A percentile compares a stretch with the other conserved stretches of the same genome.
These are phyloP conservation scores for Triglochin maritima DNA, from an alignment of 106 monocot genomes.

Conservation along the genomic window DNA sequence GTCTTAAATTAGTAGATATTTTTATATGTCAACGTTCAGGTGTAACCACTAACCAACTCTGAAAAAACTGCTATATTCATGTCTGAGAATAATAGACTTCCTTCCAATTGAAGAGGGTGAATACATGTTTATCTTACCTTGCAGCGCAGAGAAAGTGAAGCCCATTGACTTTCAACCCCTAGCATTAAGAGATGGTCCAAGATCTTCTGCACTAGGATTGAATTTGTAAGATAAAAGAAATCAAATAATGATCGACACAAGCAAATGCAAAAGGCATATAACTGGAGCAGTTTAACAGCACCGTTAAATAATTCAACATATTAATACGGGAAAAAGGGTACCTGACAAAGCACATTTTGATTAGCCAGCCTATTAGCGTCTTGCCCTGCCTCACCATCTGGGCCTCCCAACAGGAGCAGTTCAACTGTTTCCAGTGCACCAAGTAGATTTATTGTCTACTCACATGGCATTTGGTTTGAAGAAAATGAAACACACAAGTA, in stretches of 20 bases:
- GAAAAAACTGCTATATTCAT: too few relatives aligned
- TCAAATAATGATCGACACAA: not conserved
- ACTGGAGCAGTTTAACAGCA: not conserved
- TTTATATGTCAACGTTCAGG: too few relatives aligned
- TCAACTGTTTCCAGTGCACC: conserved; percentile 84
- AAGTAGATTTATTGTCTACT: conserved; percentile 97
- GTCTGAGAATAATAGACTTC: too few relatives aligned
- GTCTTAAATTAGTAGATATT: too few relatives aligned
- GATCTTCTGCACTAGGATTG: conserved; percentile 46
- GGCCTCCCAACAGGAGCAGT: conserved; percentile 61
- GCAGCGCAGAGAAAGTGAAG: conserved; percentile 72
- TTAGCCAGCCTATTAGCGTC: conserved; percentile 64
- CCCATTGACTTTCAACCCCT: conserved; percentile 96
- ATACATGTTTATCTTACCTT: conserved; percentile 33
- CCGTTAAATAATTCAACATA: too few relatives aligned
- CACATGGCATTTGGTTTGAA: conserved; percentile 18
- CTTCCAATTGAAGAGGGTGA: too few relatives aligned
- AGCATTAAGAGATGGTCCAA: conserved; percentile 85
- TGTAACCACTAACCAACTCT: too few relatives aligned
- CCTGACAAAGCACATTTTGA: conserved; percentile 83
- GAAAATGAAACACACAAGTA: conserved; percentile 7
- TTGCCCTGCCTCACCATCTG: conserved; percentile 50
- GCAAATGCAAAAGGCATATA: not conserved
- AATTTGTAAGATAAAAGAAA: conserved; percentile 1
- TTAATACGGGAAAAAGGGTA: conserved; percentile 1